These are phyloP conservation scores for Porphyra umbilicalis DNA, from an alignment of 31 red algal genomes.

Conservation along the genomic window DNA sequence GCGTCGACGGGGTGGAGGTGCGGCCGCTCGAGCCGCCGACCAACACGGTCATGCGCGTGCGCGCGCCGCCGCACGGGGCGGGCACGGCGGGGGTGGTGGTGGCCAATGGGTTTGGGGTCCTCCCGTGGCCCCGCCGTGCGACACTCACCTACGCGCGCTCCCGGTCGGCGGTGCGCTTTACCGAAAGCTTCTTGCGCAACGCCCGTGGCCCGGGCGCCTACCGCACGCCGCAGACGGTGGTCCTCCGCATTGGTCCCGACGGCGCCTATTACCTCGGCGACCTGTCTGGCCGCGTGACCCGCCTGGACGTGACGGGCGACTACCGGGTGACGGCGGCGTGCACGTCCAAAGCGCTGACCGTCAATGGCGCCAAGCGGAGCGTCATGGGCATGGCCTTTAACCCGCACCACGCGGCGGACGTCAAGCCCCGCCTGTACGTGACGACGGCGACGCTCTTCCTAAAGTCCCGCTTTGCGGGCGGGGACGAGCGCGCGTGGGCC, in stretches of 20 bases:
- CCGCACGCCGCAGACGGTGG: not conserved
- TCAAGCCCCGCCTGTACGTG: not conserved
- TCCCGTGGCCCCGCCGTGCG: not conserved
- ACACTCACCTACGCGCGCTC: not conserved
- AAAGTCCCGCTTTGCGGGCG: not conserved
- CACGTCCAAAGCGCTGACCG: not conserved
- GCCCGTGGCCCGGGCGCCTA: not conserved
- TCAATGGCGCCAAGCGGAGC: not conserved
- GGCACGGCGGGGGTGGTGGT: not conserved
- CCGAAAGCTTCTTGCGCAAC: not conserved
- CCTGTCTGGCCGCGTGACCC: not conserved
- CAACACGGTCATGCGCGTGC: not conserved
- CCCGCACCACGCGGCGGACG: not conserved
- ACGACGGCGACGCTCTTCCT: not conserved
- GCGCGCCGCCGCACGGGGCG: not conserved
- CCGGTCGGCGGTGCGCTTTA: not conserved
- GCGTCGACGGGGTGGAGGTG: slow-evolving; percentile 17
- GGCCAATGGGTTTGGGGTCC: not conserved
- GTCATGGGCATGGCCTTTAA: slow-evolving; percentile 10
- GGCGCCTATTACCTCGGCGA: slow-evolving; percentile 11
- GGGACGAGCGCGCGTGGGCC: not conserved
- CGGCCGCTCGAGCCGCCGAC: not conserved
- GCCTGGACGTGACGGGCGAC: not conserved
- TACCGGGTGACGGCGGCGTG: slow-evolving; percentile 1
- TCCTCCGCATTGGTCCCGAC: slow-evolving; percentile 7